Evolutionary conservation across 768 basidiomycete genomes (phyloP).

Genomic region (Phaffia tasmanica): DNA sequence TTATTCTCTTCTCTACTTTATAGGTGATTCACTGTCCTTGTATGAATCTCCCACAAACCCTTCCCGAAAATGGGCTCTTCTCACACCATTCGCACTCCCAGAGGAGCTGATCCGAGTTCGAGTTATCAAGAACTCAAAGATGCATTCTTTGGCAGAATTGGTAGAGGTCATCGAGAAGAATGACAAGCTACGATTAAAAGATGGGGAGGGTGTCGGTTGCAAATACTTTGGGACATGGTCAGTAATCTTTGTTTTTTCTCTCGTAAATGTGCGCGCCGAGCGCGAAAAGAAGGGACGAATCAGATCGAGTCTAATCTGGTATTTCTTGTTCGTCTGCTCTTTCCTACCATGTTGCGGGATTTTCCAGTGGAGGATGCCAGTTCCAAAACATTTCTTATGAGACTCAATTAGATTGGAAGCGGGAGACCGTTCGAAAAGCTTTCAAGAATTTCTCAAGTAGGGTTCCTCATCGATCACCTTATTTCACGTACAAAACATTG

Average conservation of each 20-base stretch:
- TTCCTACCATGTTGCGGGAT: not conserved
- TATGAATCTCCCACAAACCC: not conserved
- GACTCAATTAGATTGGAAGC: constrained; percentile 73
- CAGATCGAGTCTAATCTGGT: not conserved
- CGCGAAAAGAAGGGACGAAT: too few species aligned
- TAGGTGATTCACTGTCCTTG: constrained; percentile 14
- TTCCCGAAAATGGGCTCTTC: constrained; percentile 53
- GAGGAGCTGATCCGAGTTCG: constrained; percentile 65
- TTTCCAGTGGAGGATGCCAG: constrained; percentile 61
- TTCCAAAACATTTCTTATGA: constrained; percentile 89
- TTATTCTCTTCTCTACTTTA: too few species aligned
- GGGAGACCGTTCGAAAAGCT: constrained; percentile 71
- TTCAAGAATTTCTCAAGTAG: constrained; percentile 63
- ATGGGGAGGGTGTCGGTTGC: constrained; percentile 55
- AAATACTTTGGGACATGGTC: constrained; percentile 77
- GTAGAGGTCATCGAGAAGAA: constrained; percentile 45
- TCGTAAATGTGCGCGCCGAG: not conserved
- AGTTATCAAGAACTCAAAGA: constrained; percentile 54
- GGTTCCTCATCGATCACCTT: constrained; percentile 22
- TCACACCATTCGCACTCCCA: constrained; percentile 73
- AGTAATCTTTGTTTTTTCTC: constrained; percentile 19
- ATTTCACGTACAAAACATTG: not conserved
- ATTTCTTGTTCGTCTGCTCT: not conserved
- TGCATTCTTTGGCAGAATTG: constrained; percentile 68
- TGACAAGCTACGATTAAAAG: constrained; percentile 30